phyloP scores from a whole-genome alignment of 2,329 filamentous ascomycete genomes.

The Colletotrichum sansevieriae region DNA sequence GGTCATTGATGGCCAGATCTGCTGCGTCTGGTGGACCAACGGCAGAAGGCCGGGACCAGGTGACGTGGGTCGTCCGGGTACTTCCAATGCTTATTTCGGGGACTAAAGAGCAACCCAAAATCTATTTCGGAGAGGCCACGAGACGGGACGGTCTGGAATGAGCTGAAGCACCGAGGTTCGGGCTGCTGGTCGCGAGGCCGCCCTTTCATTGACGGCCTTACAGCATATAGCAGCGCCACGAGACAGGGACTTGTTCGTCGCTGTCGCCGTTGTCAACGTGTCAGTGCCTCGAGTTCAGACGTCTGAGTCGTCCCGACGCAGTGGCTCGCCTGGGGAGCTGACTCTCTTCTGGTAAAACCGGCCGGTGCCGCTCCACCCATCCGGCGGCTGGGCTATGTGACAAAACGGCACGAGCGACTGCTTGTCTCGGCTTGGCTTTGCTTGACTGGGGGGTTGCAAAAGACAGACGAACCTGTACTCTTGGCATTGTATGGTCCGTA shows the following conservation, averaged over 20 bases:
- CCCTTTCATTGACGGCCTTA: background rate
- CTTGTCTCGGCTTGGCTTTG: conserved; percentile 7
- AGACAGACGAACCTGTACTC: conserved; percentile 10
- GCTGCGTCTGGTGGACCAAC: background rate
- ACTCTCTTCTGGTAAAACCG: conserved; percentile 2
- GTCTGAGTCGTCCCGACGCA: conserved; percentile 28
- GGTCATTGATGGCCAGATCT: no score
- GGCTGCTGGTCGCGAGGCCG: background rate
- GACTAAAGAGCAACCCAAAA: background rate
- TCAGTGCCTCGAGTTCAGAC: conserved; percentile 11
- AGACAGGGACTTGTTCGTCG: conserved; percentile 7
- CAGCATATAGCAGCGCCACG: background rate
- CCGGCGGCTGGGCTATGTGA: no score
- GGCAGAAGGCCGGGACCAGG: background rate
- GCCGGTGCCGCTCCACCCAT: no score
- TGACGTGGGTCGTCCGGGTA: background rate
- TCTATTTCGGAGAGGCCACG: background rate
- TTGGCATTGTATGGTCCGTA: background rate
- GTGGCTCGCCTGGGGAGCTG: background rate
- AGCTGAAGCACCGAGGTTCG: background rate
- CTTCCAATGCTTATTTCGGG: background rate
- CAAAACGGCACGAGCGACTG: no score
- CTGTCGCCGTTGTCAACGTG: conserved; percentile 24
- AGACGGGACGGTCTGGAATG: conserved; percentile 19
- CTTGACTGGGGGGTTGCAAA: background rate